Conservation (phyloP, 2,329 filamentous ascomycete genomes). For the Cryoendolithus antarcticus region DNA sequence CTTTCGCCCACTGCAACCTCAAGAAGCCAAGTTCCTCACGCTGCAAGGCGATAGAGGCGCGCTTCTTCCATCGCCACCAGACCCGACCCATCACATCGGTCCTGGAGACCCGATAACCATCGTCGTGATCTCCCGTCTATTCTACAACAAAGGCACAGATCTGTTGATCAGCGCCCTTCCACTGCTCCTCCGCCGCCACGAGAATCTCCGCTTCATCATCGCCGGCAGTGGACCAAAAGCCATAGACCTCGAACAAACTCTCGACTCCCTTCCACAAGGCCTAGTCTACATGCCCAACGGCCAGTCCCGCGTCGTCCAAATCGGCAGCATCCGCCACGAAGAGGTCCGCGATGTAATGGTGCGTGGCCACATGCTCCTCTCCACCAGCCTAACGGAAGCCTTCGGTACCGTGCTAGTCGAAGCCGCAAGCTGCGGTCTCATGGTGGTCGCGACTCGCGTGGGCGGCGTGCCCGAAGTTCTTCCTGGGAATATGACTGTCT, state of each 20-base stretch:
- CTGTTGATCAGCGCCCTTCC: constrained; percentile 93
- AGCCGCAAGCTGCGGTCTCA: constrained; percentile 86
- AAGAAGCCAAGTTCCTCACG: constrained; percentile 14
- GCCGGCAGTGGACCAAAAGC: constrained; percentile 92
- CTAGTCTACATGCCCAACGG: constrained; percentile 38
- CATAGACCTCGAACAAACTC: constrained; percentile 96
- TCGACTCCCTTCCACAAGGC: constrained; percentile 45
- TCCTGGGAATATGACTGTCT: constrained; percentile 92
- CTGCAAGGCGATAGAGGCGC: constrained; percentile 14
- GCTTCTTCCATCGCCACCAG: constrained; percentile 33
- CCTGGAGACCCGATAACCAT: constrained; percentile 86
- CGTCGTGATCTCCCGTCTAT: constrained; percentile 90
- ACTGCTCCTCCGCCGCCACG: constrained; percentile 75
- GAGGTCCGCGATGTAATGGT: constrained; percentile 98
- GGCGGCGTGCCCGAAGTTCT: constrained; percentile 95
- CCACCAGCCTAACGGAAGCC: constrained; percentile 88
- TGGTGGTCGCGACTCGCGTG: constrained; percentile 92
- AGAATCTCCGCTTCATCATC: constrained; percentile 93
- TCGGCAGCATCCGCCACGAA: constrained; percentile 86
- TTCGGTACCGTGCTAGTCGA: constrained; percentile 98
- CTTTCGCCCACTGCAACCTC: constrained; percentile 58
- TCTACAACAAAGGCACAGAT: constrained; percentile 98
- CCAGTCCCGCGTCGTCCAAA: constrained; percentile 83
- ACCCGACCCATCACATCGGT: constrained; percentile 56
- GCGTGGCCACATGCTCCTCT: constrained; percentile 87